A percentile compares a stretch with the other conserved stretches of the same genome.
These are phyloP conservation scores for Pleurotus citrinopileatus DNA, from an alignment of 768 basidiomycete species.

Conservation along the genomic window DNA sequence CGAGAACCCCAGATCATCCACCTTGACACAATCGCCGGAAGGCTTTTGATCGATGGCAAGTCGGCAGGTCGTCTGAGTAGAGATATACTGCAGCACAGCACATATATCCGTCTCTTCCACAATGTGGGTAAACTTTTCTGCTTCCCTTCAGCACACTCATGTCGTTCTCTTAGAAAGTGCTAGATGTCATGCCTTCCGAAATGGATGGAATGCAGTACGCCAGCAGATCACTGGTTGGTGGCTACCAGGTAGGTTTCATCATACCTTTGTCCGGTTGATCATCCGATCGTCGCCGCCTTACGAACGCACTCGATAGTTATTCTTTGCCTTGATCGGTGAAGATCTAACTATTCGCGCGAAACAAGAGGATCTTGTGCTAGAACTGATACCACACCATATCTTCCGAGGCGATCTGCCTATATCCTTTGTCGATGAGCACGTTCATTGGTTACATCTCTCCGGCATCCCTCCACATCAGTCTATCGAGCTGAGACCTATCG, in stretches of 20 bases:
- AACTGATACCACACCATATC: slow-evolving; percentile 30
- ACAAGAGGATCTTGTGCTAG: slow-evolving; percentile 18
- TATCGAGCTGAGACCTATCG: slow-evolving; percentile 30
- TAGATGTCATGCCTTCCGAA: slow-evolving; percentile 31
- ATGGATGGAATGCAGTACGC: slow-evolving; percentile 31
- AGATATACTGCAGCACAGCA: slow-evolving; percentile 25
- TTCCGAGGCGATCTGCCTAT: slow-evolving; percentile 27
- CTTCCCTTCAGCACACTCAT: background rate
- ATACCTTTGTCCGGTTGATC: too few species aligned
- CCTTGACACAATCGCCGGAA: slow-evolving; percentile 38
- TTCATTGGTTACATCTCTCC: slow-evolving; percentile 31
- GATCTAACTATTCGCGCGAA: slow-evolving; percentile 29
- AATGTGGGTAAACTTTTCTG: slow-evolving; percentile 21
- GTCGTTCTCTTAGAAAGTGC: slow-evolving; percentile 20
- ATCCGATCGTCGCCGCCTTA: too few species aligned
- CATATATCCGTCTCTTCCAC: slow-evolving; percentile 34
- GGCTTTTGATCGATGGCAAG: slow-evolving; percentile 38
- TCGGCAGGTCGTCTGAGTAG: slow-evolving; percentile 34
- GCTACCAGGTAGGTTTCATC: slow-evolving; percentile 18
- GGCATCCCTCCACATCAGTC: slow-evolving; percentile 5
- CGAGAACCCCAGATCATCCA: slow-evolving; percentile 27
- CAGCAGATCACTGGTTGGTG: slow-evolving; percentile 18
- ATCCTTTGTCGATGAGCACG: slow-evolving; percentile 23
- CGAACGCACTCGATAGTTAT: slow-evolving; percentile 24
- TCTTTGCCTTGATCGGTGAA: slow-evolving; percentile 21